Conservation (phyloP, 1,284 basidiomycete species). For the Tilletiaria anomala region DNA sequence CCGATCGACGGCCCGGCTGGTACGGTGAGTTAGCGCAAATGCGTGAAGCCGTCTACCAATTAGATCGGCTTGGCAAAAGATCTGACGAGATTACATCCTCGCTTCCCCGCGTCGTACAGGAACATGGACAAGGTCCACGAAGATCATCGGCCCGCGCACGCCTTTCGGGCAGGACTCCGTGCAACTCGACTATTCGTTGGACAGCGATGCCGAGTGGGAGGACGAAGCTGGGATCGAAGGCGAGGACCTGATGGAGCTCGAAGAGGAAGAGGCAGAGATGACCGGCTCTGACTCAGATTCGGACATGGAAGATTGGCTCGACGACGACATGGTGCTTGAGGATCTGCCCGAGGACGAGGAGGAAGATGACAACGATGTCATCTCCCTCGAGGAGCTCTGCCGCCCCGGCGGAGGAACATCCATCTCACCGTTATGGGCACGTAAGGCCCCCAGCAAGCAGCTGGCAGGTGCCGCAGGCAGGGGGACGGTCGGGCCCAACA, state of each 20-base stretch:
- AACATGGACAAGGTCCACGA: constrained; percentile 33
- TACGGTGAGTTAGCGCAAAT: too few relatives aligned
- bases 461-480: constrained; percentile 1
- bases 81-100: too few relatives aligned
- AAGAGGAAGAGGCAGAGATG: constrained; percentile 18
- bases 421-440: constrained; percentile 1
- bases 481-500: too few relatives aligned
- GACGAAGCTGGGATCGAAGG: constrained; percentile 30
- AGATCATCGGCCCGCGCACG: constrained; percentile 24
- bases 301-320: constrained; percentile 38
- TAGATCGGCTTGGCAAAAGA: too few relatives aligned
- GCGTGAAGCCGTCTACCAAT: too few relatives aligned
- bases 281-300: constrained; percentile 24
- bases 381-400: too few relatives aligned
- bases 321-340: constrained; percentile 29
- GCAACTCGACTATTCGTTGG: constrained; percentile 33
- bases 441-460: neutral
- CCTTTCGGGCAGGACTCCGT: constrained; percentile 35
- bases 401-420: too few relatives aligned
- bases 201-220: constrained; percentile 37
- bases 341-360: constrained; percentile 4
- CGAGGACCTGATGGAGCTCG: constrained; percentile 25
- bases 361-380: constrained; percentile 10
- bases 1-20: constrained; percentile 34
- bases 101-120: too few relatives aligned